A percentile compares a stretch with the other conserved stretches of the same genome.
These are phyloP conservation scores for Stipa capillata DNA, from an alignment of 176 grass and related monocot species.

Conservation along the genomic window DNA sequence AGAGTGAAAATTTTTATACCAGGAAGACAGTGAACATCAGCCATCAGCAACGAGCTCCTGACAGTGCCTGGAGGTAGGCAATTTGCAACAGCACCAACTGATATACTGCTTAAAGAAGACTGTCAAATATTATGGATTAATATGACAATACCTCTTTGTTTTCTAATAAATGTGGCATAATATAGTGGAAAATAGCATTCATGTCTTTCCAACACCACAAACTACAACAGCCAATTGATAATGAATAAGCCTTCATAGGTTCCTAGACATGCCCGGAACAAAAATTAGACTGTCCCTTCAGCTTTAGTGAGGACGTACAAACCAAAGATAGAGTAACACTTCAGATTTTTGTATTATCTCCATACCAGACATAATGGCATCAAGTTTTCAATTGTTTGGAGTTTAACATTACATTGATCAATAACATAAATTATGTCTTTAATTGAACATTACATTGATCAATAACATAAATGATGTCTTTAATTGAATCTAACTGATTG, in stretches of 20 bases:
- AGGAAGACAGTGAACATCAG: constrained; percentile 76
- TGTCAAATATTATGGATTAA: constrained; percentile 16
- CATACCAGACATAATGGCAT: background rate
- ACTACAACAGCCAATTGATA: background rate
- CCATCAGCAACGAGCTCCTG: constrained; percentile 60
- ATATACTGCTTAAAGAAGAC: constrained; percentile 47
- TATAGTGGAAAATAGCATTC: background rate
- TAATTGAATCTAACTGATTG: background rate
- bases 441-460: background rate
- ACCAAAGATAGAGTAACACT: background rate
- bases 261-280: background rate
- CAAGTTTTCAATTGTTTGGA: background rate
- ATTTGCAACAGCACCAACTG: constrained; percentile 76
- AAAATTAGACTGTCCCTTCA: background rate
- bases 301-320: background rate
- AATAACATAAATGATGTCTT: background rate
- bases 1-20: constrained; percentile 40
- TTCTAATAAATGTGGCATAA: background rate
- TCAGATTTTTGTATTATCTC: background rate
- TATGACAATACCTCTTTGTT: background rate
- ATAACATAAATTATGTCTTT: background rate
- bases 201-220: background rate
- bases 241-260: background rate
- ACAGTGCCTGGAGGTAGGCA: constrained; percentile 53
- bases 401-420: background rate